Evolutionary conservation across 2,329 filamentous ascomycete genomes (phyloP), one percentile per base, ranked within the genome.

Genomic region (Aspergillus sp.): DNA sequence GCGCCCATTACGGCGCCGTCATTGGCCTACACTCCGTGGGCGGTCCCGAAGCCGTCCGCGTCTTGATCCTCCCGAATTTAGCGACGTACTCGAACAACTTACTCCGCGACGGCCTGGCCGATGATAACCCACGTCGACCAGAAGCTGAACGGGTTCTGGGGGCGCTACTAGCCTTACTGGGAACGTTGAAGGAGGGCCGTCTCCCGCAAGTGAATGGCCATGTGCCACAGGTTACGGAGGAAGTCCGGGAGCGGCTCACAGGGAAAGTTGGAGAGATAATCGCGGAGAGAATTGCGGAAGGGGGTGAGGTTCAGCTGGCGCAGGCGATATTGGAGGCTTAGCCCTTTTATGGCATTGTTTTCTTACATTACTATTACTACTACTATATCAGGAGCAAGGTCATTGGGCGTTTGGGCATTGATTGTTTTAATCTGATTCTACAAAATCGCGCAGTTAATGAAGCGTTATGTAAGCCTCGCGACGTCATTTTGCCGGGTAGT

Each of bases 1-100:
- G 87, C 1, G 85, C 91, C 1, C 88, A 95, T 60, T 98, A 93
- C 64, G 93, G 93, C 41, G 89, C 91, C 5, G 79, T 98, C 19
- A 80, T 84, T 25, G 91, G 90, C 1, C 74, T 98, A 2, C 78
- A 85, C 2, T 82, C 85, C 1, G 84, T 94, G 20, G 89, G 90
- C 22, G 90, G 84, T 7, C 61, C 75, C 1, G 82, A 85, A 50
- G 80, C 81, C 19, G 75, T 86, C n/a, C 73, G 79, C 17, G 76
- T 79, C 41, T 70, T 87, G 4, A 75, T 88, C 38, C 58, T 88
- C 17, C 84, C 84, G 1, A 87, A 86, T 53, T 69, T 87, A 20
- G 78, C 76, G 49, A 74, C 79, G 0, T 88, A 84, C 60, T 81
- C 85, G 44, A 74, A 74, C 17, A 74, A 74, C 15, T 71, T 85